Evolutionary conservation across 306 rosid species (phyloP).

Genomic region (Vigna trinervia): DNA sequence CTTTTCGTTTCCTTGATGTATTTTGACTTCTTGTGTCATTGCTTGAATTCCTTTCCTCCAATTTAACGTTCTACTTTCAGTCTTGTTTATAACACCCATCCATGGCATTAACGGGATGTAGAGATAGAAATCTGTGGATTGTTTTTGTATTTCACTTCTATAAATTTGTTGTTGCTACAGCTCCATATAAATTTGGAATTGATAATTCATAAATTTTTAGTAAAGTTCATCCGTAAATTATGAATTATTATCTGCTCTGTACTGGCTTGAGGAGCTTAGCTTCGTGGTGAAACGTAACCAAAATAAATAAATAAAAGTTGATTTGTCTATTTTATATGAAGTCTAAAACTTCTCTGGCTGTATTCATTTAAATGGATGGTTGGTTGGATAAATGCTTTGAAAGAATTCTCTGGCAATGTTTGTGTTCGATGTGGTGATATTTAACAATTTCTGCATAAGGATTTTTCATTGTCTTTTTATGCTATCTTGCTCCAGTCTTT

Average conservation of each 20-base stretch:
- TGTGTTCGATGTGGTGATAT: background rate
- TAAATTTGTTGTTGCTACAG: background rate
- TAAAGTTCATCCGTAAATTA: background rate
- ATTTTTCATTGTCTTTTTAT: constrained; percentile 8
- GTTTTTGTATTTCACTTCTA: constrained; percentile 4
- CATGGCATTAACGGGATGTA: constrained; percentile 10
- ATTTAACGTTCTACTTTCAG: background rate
- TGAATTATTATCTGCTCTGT: constrained; percentile 1
- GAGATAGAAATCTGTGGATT: constrained; percentile 25
- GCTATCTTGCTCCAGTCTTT: constrained; percentile 17
- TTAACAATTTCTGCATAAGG: background rate
- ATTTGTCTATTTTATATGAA: background rate
- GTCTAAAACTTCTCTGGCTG: constrained; percentile 12
- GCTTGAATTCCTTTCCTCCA: constrained; percentile 17
- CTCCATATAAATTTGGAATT: constrained; percentile 1
- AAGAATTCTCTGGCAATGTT: background rate
- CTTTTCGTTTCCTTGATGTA: constrained; percentile 17
- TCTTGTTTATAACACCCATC: constrained; percentile 19
- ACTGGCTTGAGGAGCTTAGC: constrained; percentile 2
- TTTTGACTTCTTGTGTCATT: background rate
- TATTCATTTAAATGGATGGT: constrained; percentile 30
- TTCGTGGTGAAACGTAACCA: background rate
- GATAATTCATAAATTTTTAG: background rate
- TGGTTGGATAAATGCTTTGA: constrained; percentile 14
- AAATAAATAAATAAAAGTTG: background rate